Percentiles rank a stretch among this genome's conserved stretches.
Evolutionary conservation across 495 filamentous ascomycete species (phyloP).

Genomic region (Trichoderma parareesei): DNA sequence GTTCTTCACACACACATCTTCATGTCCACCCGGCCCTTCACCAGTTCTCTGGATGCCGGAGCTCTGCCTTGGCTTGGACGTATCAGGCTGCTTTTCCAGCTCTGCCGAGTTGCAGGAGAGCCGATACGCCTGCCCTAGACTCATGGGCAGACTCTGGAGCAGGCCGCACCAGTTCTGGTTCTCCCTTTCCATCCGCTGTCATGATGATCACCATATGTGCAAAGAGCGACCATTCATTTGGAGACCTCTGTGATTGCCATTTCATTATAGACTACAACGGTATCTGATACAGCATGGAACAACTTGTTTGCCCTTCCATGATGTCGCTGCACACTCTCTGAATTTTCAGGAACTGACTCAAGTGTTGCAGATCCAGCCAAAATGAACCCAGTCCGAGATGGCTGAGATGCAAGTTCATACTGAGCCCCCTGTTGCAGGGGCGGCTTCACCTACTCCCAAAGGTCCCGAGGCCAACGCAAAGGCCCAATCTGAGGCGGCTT

Average conservation of each 20-base stretch:
- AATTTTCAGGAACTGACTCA: conserved; percentile 5
- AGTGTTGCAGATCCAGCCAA: conserved; percentile 20
- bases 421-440: conserved; percentile 15
- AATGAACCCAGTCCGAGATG: conserved; percentile 32
- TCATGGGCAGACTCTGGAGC: background rate
- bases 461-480: conserved; percentile 15
- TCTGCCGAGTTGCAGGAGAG: background rate
- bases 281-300: conserved; percentile 66
- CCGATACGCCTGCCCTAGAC: background rate
- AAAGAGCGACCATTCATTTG: conserved; percentile 58
- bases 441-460: conserved; percentile 10
- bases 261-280: conserved; percentile 92
- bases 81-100: background rate
- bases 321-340: conserved; percentile 1
- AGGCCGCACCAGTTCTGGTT: background rate
- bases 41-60: conserved; percentile 29
- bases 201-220: conserved; percentile 53
- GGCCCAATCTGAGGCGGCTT: conserved; percentile 14
- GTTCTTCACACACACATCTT: conserved; percentile 32
- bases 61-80: background rate
- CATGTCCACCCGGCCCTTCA: conserved; percentile 45
- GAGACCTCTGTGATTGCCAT: conserved; percentile 64
- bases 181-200: conserved; percentile 24
- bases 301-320: conserved; percentile 9
- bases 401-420: conserved; percentile 26